phyloP scores from a whole-genome alignment of 2,329 filamentous ascomycete genomes.

The Paecilomyces formosus region DNA sequence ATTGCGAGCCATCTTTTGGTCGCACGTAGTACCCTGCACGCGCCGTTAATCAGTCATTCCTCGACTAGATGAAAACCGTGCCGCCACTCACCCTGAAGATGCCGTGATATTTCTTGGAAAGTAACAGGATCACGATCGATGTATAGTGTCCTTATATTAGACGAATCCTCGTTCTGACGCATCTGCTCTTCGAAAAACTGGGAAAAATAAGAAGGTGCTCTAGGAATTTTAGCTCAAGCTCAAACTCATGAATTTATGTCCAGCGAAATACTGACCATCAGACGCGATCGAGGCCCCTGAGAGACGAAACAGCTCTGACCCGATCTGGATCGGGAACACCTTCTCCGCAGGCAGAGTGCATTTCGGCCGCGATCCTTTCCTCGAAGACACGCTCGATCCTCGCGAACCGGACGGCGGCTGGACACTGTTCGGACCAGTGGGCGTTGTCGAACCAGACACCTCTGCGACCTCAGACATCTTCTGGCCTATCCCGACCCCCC shows the following conservation, averaged over 20 bases:
- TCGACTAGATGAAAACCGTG: neutral
- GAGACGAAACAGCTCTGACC: slow-evolving; percentile 59
- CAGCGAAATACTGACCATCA: slow-evolving; percentile 51
- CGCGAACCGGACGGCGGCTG: neutral
- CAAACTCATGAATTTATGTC: slow-evolving; percentile 1
- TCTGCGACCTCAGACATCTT: neutral
- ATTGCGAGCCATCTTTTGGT: slow-evolving; percentile 75
- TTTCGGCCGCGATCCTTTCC: slow-evolving; percentile 3
- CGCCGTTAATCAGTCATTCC: slow-evolving; percentile 1
- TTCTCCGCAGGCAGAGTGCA: slow-evolving; percentile 47
- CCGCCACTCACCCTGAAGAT: slow-evolving; percentile 60
- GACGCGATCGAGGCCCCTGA: slow-evolving; percentile 64
- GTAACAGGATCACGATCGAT: slow-evolving; percentile 89
- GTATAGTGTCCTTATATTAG: slow-evolving; percentile 70
- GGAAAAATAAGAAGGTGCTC: slow-evolving; percentile 94
- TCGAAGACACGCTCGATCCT: neutral
- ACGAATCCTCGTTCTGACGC: slow-evolving; percentile 51
- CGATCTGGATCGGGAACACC: slow-evolving; percentile 65
- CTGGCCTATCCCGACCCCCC: neutral
- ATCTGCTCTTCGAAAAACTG: slow-evolving; percentile 86
- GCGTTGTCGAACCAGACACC: neutral
- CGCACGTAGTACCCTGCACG: slow-evolving; percentile 69
- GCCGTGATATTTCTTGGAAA: slow-evolving; percentile 80
- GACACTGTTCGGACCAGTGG: neutral
- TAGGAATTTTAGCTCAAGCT: slow-evolving; percentile 42